A percentile compares a stretch with the other conserved stretches of the same genome.
phyloP scores from a whole-genome alignment of 306 rosid genomes.

The Canavalia gladiata region DNA sequence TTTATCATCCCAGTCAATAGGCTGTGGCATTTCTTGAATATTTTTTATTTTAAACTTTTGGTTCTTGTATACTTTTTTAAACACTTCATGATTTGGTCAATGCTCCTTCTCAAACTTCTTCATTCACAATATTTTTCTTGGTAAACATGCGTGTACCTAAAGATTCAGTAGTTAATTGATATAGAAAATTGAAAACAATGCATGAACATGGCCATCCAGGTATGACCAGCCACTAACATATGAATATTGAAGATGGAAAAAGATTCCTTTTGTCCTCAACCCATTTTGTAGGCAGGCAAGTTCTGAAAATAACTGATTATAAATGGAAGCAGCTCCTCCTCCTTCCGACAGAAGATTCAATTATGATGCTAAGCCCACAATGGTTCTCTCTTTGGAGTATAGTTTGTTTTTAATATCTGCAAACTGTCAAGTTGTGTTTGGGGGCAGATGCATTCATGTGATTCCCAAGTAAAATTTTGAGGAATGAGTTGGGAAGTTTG shows the following conservation, averaged over 20 bases:
- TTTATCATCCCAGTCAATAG: background rate
- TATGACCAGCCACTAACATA: constrained; percentile 17
- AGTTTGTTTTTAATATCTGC: background rate
- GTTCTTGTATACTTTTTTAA: background rate
- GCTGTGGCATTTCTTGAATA: constrained; percentile 1
- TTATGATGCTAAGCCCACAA: constrained; percentile 12
- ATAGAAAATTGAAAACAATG: constrained; percentile 11
- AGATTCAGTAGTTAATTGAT: background rate
- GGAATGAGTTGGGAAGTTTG: constrained; percentile 29
- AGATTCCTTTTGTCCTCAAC: background rate
- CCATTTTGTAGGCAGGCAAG: background rate
- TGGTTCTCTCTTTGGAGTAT: background rate
- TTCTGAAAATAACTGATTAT: constrained; percentile 9
- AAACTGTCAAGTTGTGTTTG: background rate
- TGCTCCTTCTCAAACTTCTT: constrained; percentile 8
- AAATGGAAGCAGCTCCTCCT: constrained; percentile 18
- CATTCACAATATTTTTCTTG: background rate
- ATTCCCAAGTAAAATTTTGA: background rate
- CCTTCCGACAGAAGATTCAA: constrained; percentile 5
- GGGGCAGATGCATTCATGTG: constrained; percentile 22
- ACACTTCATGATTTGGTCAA: background rate
- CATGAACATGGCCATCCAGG: constrained; percentile 11
- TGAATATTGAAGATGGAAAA: constrained; percentile 19
- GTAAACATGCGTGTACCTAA: background rate
- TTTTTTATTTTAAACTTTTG: background rate